Base-by-base conservation (phyloP, 73 alveolate genomes). In the Symbiodinium pilosum region DNA sequence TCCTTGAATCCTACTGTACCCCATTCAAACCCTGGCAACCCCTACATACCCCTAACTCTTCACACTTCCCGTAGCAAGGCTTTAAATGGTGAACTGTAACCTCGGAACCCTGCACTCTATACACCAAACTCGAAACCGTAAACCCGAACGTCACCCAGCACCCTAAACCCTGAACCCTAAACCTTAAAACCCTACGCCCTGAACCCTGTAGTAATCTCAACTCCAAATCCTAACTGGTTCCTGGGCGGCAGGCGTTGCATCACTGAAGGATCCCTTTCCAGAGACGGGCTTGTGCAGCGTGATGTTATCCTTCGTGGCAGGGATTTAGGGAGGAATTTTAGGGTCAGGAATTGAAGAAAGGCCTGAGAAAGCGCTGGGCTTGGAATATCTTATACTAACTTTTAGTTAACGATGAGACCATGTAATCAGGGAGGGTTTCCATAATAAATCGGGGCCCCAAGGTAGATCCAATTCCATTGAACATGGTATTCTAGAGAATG, bases 271-370 rank as follows among this genome's bases (percentile, higher is more conserved):
- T 4, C 77, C 77, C 77, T 64, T 64, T 32, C 77, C 77, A 28
- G 77, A 64, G 77, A 64, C 77, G 38, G 77, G 77, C 77, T 64
- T 64, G 77, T 64, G 77, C 77, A 64, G 77, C 77, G 77, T 64
- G 77, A 64, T 64, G 77, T 64, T 64, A 14, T 64, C 77, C 77
- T 64, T 64, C n/a, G 64, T 7, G 16, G 64, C 7, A 16, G 64
- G 64, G 64, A 16, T 47, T 47, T 47, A 47, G 64, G 64, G 64
- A n/a, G n/a, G n/a, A n/a, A n/a, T n/a, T n/a, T n/a, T n/a, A n/a
- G n/a, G n/a, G n/a, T n/a, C n/a, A n/a, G n/a, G n/a, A n/a, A n/a
- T n/a, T n/a, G n/a, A n/a, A n/a, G 69, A 52, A 52, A 28, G 69
- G 21, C 12, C 69, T 4, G 69, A 52, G 21, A 52, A 52, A 52